Evolutionary conservation across 129 eudicot genomes (phyloP).

Genomic region (Oenanthe sinensis): DNA sequence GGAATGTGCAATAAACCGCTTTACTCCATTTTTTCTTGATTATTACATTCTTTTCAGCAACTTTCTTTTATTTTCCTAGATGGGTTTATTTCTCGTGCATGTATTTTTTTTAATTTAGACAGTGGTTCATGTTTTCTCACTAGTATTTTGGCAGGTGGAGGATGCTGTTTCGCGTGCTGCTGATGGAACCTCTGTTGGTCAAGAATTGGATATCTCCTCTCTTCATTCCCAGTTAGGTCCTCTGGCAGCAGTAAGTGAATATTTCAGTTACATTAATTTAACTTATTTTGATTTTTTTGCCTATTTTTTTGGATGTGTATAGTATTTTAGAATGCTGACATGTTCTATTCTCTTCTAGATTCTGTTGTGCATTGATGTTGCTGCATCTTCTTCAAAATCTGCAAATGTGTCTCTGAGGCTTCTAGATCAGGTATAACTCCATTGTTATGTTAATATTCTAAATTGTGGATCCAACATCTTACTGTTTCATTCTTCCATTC

Average conservation of each 20-base stretch:
- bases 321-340: constrained; percentile 15
- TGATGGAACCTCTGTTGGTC: constrained; percentile 64
- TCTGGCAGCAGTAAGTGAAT: constrained; percentile 61
- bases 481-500: neutral
- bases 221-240: constrained; percentile 88
- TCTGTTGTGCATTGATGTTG: constrained; percentile 89
- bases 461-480: neutral
- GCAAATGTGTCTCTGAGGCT: constrained; percentile 67
- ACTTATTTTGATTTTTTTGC: neutral
- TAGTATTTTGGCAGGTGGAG: constrained; percentile 52
- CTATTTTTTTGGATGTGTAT: neutral
- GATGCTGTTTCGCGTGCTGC: constrained; percentile 98
- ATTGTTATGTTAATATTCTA: neutral
- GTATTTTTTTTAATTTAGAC: neutral
- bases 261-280: constrained; percentile 7
- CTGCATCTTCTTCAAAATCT: constrained; percentile 70
- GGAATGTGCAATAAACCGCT: neutral
- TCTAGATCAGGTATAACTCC: constrained; percentile 59
- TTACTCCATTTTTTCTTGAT: neutral
- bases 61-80: neutral
- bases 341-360: constrained; percentile 37
- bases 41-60: neutral
- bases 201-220: constrained; percentile 70
- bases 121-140: neutral
- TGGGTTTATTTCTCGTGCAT: neutral